A percentile compares a stretch with the other conserved stretches of the same genome.
phyloP scores from a whole-genome alignment of 2,329 filamentous ascomycete species.

The Arthroderma sp. region DNA sequence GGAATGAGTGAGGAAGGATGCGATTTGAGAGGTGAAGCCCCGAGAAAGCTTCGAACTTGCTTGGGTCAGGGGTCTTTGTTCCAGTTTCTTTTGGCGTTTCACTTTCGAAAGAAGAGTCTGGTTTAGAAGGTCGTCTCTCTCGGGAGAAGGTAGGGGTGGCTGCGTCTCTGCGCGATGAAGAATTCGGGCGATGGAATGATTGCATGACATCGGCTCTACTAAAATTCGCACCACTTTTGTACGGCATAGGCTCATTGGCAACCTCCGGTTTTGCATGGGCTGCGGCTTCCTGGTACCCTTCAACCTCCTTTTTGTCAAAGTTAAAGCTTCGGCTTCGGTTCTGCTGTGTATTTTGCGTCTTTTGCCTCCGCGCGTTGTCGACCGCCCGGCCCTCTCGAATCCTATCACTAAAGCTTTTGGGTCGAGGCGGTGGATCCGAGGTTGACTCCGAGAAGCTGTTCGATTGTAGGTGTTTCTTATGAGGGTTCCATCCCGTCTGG shows the following conservation, averaged over 20 bases:
- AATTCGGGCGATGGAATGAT: conserved; percentile 18
- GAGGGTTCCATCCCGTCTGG: no score
- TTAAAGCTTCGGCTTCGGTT: conserved; percentile 32
- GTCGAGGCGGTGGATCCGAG: conserved; percentile 6
- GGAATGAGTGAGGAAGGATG: conserved; percentile 64
- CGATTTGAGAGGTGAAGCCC: conserved; percentile 70
- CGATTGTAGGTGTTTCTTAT: no score
- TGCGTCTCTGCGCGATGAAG: conserved; percentile 16
- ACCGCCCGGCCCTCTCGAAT: conserved; percentile 52
- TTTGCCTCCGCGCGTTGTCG: conserved; percentile 27
- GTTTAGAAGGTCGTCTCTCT: conserved; percentile 10
- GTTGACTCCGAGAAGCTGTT: no score
- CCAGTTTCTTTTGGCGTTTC: conserved; percentile 9
- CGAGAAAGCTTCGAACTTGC: conserved; percentile 76
- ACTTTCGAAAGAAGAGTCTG: not conserved
- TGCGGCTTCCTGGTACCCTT: conserved; percentile 27
- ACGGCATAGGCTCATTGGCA: conserved; percentile 28
- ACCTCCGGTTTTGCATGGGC: conserved; percentile 17
- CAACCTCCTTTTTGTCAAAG: conserved; percentile 31
- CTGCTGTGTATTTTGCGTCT: conserved; percentile 23
- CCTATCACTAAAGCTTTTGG: conserved; percentile 68
- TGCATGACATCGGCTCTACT: conserved; percentile 49
- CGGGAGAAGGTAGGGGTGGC: not conserved
- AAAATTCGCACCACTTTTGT: conserved; percentile 40
- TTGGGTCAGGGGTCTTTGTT: conserved; percentile 34